Percentiles rank a stretch among this genome's conserved stretches.
These are phyloP conservation scores for Beauveria pseudobassiana DNA, from an alignment of 2,329 filamentous ascomycete genomes.

Conservation along the genomic window DNA sequence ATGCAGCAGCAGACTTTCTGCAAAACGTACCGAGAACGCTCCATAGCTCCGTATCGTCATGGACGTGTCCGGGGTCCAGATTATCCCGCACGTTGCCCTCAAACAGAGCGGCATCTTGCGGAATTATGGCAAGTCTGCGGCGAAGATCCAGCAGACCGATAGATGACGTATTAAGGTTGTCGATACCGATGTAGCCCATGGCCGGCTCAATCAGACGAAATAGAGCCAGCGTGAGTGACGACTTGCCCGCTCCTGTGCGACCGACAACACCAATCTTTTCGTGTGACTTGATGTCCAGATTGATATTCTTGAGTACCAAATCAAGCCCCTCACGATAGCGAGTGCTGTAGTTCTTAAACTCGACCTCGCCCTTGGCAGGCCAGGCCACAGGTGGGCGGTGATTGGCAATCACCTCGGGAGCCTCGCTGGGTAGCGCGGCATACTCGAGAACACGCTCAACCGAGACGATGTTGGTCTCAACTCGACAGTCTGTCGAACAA, in stretches of 20 bases:
- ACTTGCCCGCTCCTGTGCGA: conserved; percentile 92
- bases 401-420: conserved; percentile 85
- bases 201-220: conserved; percentile 93
- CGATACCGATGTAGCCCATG: conserved; percentile 79
- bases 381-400: conserved; percentile 82
- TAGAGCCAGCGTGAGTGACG: conserved; percentile 81
- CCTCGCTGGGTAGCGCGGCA: conserved; percentile 82
- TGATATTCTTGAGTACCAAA: conserved; percentile 88
- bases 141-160: conserved; percentile 88
- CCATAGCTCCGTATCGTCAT: conserved; percentile 97
- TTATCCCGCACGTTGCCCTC: conserved; percentile 92
- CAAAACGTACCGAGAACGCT: conserved; percentile 71
- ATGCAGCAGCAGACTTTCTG: not conserved
- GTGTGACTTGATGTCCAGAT: conserved; percentile 83
- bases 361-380: conserved; percentile 81
- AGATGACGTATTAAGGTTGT: conserved; percentile 77
- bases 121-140: conserved; percentile 88
- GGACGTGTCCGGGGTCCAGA: conserved; percentile 86
- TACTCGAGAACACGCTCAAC: conserved; percentile 98
- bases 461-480: conserved; percentile 99
- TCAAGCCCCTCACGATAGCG: conserved; percentile 86
- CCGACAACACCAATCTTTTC: conserved; percentile 98
- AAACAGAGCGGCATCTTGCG: conserved; percentile 93
- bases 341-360: conserved; percentile 91
- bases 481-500: conserved; percentile 97